Evolutionary conservation across 495 filamentous ascomycete genomes (phyloP), one percentile per base, ranked within the genome.

Genomic region (Xylaria venustula): DNA sequence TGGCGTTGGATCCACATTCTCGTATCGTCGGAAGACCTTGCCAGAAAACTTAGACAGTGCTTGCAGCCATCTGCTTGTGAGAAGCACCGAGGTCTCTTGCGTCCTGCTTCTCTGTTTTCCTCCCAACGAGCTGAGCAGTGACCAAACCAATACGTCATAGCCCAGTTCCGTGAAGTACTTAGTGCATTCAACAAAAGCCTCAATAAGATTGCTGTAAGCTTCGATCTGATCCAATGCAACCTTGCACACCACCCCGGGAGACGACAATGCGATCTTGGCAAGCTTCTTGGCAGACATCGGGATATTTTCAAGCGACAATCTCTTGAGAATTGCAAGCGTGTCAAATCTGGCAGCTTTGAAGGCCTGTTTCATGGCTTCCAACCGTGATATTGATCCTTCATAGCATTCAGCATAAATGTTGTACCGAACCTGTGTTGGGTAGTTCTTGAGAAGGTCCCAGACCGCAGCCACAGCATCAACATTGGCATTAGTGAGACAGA

Each of bases 331-430:
- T 66, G 88, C 86, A 53, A 87, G 86, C 0, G 93, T 96, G 70
- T 96, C 90, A 0, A 85, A 75, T 56, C 81, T 85, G 20, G 90
- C 87, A 61, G 85, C 81, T 22, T 87, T 86, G 71, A 96, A 94
- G 4, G 90, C 92, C 25, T 83, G 78, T 61, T 86, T 87, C 67
- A 98, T 88, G 50, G 91, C 90, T 9, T 90, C 88, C 17, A 89
- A 71, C 25, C 89, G 85, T 11, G 89, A 93, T 1, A 83, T 91
- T 42, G 84, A 81, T 15, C 92, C 90, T 52, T 81, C 86, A 65
- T 89, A 91, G 91, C 93, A 97, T 69, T 97, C 92, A 1, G 91
- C 85, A 68, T 99, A 99, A 67, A 99, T 89, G 44, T 83, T 86
- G 76, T 93, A 99, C 58, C 95, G 84, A 2, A 84, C 83, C 1